phyloP scores from a whole-genome alignment of 1,284 basidiomycete species.

The Mycosarcoma maydis region DNA sequence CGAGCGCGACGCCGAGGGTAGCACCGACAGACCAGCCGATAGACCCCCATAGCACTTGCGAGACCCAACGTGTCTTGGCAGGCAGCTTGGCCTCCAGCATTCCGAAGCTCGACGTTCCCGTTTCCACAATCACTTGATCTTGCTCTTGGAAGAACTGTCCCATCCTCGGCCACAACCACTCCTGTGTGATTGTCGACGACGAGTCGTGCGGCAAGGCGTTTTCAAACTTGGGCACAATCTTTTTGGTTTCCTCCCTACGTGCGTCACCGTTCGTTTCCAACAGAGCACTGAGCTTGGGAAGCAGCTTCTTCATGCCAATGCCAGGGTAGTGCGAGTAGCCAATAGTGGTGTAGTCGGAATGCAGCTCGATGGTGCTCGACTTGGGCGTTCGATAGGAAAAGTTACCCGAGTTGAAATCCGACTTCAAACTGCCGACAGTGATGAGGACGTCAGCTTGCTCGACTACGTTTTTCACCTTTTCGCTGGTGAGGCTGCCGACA shows the following conservation, averaged over 20 bases:
- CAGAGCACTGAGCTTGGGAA: conserved; percentile 50
- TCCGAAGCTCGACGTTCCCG: conserved; percentile 56
- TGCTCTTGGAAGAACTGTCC: conserved; percentile 77
- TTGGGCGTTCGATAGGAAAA: conserved; percentile 64
- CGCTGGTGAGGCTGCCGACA: conserved; percentile 57
- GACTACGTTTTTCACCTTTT: conserved; percentile 78
- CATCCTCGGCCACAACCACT: conserved; percentile 82
- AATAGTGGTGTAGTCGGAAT: conserved; percentile 71
- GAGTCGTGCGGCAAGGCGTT: conserved; percentile 30
- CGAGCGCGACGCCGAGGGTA: conserved; percentile 78
- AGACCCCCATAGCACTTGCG: conserved; percentile 78
- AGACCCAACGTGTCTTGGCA: conserved; percentile 59
- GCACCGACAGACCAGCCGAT: conserved; percentile 86
- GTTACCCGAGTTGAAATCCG: conserved; percentile 90
- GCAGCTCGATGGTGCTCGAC: conserved; percentile 74
- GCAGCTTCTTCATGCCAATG: conserved; percentile 62
- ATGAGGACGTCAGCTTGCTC: conserved; percentile 85
- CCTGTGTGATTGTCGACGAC: conserved; percentile 50
- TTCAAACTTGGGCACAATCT: conserved; percentile 26
- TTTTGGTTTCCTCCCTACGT: conserved; percentile 27
- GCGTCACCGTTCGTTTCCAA: conserved; percentile 13
- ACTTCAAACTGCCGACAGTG: conserved; percentile 81
- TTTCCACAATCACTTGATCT: conserved; percentile 60
- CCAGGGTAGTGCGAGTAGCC: conserved; percentile 69
- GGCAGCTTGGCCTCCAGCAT: conserved; percentile 46